Evolutionary conservation across 2,329 filamentous ascomycete genomes (phyloP), one percentile per base, ranked within the genome.

Genomic region (Alternaria novae-zelandiae): DNA sequence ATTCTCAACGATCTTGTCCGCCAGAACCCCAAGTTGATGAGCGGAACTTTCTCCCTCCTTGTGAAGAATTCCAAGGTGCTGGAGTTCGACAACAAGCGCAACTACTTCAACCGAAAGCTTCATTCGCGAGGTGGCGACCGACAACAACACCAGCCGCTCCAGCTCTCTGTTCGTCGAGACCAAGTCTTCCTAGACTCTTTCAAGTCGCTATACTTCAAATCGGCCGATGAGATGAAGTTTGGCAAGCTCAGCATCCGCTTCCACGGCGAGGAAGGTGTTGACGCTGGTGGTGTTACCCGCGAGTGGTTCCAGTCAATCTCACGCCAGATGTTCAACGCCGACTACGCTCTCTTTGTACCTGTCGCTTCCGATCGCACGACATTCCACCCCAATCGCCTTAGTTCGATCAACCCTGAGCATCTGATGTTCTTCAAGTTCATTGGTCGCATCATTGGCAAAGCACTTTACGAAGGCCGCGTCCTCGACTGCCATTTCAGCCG

Each of bases 391-490:
- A 99, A 97, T 81, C 93, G 93, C 77, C 87, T 96, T 67, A 98
- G 95, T 81, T 90, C 90, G 47, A 90, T 98, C 86, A 99, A 99
- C 78, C 90, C 92, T 32, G 95, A 99, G 81, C 96, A 99, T 84
- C 82, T 98, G 63, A 89, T 93, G 85, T 99, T 97, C 87, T 99
- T 99, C 88, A 98, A 98, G 79, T 99, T 99, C 82, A 97, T 99
- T 74, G 96, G 96, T 45, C 92, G 96, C 54, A 94, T 99, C 81
- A 99, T 99, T 72, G 96, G 96, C 74, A 99, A 99, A 82, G 96
- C 96, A 41, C 86, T 99, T 53, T 99, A 98, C 80, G 96, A 99
- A 83, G 93, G 93, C 49, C 92, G 96, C 60, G 90, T 99, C 36
- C 89, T 99, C 28, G 96, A 99, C 80, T 99, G 96, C 81, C 97